phyloP scores from a whole-genome alignment of 345 rosid species.

The Citrus reticulata region DNA sequence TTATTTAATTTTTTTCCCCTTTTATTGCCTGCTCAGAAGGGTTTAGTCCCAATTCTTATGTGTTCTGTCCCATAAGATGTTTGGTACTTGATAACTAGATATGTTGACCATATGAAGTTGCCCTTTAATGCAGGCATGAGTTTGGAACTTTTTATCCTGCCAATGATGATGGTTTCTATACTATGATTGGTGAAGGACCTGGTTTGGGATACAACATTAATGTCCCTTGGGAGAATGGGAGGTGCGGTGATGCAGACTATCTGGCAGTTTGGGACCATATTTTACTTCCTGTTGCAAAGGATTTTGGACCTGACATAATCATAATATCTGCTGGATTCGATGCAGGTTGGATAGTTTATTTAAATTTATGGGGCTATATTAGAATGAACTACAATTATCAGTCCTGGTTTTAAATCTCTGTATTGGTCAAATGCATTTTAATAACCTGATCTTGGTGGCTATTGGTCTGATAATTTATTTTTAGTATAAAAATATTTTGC shows the following conservation, averaged over 20 bases:
- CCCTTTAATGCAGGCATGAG: constrained; percentile 63
- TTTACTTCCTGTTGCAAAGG: constrained; percentile 76
- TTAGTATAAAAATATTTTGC: neutral
- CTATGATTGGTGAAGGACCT: constrained; percentile 83
- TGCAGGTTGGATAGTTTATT: constrained; percentile 57
- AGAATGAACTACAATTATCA: neutral
- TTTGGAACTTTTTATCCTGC: constrained; percentile 79
- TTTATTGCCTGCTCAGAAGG: neutral
- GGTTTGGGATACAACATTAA: constrained; percentile 93
- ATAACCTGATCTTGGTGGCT: neutral
- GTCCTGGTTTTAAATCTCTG: neutral
- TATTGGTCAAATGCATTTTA: neutral
- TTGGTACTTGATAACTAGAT: neutral
- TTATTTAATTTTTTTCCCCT: neutral
- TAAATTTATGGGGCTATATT: neutral
- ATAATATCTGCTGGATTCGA: constrained; percentile 90
- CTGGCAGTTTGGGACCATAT: constrained; percentile 91
- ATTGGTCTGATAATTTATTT: neutral
- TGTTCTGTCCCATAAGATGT: neutral
- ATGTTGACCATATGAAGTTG: constrained; percentile 5
- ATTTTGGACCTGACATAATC: constrained; percentile 75
- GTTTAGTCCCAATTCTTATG: neutral
- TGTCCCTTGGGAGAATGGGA: constrained; percentile 89
- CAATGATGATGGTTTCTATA: constrained; percentile 73
- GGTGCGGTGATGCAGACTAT: constrained; percentile 90